phyloP scores from a whole-genome alignment of 768 basidiomycete species.

The Amanita polypyramis region DNA sequence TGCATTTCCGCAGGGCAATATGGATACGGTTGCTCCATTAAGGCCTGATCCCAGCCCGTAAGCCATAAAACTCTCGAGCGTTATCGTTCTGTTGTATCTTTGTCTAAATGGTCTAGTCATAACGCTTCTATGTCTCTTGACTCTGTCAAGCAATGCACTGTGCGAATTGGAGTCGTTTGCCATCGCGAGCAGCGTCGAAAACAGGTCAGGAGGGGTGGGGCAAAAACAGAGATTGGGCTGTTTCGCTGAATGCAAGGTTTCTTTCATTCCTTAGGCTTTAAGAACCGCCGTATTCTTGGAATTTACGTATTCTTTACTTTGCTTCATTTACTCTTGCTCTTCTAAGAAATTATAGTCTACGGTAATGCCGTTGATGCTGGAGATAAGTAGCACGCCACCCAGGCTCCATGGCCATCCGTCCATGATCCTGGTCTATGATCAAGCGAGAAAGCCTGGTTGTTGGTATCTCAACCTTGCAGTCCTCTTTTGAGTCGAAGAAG shows the following conservation, averaged over 20 bases:
- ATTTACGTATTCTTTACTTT: background rate
- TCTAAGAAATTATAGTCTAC: background rate
- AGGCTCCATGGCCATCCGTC: background rate
- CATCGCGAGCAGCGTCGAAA: background rate
- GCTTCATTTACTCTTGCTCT: background rate
- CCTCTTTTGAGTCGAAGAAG: too few relatives aligned
- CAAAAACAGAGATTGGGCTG: background rate
- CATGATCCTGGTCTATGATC: background rate
- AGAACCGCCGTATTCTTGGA: background rate
- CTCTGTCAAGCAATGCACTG: conserved; percentile 2
- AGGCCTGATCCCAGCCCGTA: conserved; percentile 20
- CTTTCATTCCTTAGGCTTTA: background rate
- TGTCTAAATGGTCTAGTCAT: background rate
- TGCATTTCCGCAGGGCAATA: conserved; percentile 15
- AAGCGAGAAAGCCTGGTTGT: too few relatives aligned
- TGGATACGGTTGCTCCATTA: conserved; percentile 12
- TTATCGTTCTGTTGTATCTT: conserved; percentile 8
- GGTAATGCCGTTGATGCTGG: background rate
- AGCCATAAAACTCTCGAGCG: conserved; percentile 18
- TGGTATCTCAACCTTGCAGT: too few relatives aligned
- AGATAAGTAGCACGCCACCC: background rate
- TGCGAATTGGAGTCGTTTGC: background rate
- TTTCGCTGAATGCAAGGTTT: background rate
- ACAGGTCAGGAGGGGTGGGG: background rate
- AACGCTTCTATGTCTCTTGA: conserved; percentile 6